Base-by-base conservation (phyloP, 805 yeast species). In the Pichia manshurica region DNA sequence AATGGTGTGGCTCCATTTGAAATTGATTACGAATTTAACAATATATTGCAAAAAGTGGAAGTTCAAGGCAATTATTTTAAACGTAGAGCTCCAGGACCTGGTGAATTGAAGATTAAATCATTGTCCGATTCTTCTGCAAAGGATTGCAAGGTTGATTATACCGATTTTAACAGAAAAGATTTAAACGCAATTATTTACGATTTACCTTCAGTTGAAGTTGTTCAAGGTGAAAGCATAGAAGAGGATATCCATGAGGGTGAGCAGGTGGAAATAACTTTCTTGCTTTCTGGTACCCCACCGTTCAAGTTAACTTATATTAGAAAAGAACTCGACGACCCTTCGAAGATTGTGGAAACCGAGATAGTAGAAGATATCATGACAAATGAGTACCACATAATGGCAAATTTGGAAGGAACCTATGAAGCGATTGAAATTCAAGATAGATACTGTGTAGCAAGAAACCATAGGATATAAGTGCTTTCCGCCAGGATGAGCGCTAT, bases 221-320 rank as follows among this genome's bases (percentile, higher is more conserved):
- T 83, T 21, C 86, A 83, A 57, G 96, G 96, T n/a, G 82, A 79
- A 48, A 69, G 78, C 16, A 68, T 82, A 8, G 78, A 82, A 47
- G 90, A 82, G 59, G 91, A 87, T 63, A 86, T 93, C 38, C 95
- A 89, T 58, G 95, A 88, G 61, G 99, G 98, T 41, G 99, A 93
- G 55, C 87, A 85, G 59, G 90, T 95, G 1, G 96, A 89, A 61
- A 80, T 93, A 42, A 76, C 76, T 2, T 91, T 93, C 67, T 75
- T 79, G 19, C 86, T 93, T 58, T 76, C 77, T 31, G 99, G 99
- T 15, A 77, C 81, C 0, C 96, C 98, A 10, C 99, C 99, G 12
- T 93, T 91, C 69, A 71, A 82, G 36, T 73, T 93, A 54, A 86
- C 90, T 1, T 93, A 90, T 61, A 84, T 84, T 8, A 77, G 98